Percentiles rank a stretch among this genome's conserved stretches.
phyloP scores from a whole-genome alignment of 306 rosid species.

The Quercus agrifolia region DNA sequence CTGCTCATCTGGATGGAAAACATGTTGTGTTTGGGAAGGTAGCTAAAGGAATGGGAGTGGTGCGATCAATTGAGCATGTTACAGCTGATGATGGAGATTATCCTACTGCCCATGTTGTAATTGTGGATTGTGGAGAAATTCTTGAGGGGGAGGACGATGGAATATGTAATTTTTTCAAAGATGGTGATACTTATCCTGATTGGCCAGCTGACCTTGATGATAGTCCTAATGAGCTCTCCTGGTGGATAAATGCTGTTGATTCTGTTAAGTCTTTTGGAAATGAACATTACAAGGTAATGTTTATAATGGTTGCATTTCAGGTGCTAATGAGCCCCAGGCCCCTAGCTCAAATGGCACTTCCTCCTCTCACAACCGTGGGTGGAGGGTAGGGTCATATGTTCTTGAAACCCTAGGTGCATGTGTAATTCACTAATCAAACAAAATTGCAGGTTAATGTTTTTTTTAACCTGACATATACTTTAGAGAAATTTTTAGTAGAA shows the following conservation, averaged over 20 bases:
- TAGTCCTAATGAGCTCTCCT: conserved; percentile 56
- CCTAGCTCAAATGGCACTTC: no score
- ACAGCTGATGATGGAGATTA: conserved; percentile 37
- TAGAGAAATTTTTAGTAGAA: neutral
- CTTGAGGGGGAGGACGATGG: conserved; percentile 74
- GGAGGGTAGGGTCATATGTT: no score
- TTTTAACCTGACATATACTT: neutral
- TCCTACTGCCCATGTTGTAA: conserved; percentile 51
- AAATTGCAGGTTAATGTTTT: neutral
- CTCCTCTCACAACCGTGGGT: no score
- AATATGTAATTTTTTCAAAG: conserved; percentile 72
- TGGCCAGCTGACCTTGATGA: conserved; percentile 89
- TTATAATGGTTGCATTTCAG: neutral
- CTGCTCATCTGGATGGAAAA: conserved; percentile 83
- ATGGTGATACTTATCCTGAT: conserved; percentile 82
- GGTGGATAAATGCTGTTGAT: conserved; percentile 84
- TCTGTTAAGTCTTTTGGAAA: conserved; percentile 74
- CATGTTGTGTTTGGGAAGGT: conserved; percentile 91
- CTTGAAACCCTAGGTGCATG: no score
- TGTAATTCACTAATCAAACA: no score
- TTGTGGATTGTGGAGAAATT: conserved; percentile 79
- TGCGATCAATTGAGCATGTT: conserved; percentile 75
- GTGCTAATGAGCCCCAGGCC: no score
- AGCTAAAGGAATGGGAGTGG: conserved; percentile 86
- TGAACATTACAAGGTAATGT: conserved; percentile 61